Conservation (phyloP, 2,329 filamentous ascomycete species). For the Didymella pomorum region DNA sequence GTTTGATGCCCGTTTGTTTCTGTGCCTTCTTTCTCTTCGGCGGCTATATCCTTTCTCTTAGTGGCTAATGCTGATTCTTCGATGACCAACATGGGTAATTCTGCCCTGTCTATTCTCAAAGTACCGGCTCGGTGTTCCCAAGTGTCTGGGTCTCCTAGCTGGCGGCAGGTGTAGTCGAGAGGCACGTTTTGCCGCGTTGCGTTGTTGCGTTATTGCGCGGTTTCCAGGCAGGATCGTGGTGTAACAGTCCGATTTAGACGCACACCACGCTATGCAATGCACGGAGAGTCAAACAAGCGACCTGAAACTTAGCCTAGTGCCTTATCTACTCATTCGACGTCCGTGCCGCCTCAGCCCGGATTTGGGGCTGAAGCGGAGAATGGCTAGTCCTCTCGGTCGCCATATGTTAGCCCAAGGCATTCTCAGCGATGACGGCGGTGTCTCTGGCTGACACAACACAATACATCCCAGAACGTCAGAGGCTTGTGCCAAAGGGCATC, state of each 20-base stretch:
- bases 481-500: constrained; percentile 7
- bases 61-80: constrained; percentile 13
- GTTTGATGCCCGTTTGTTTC: constrained; percentile 15
- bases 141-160: neutral
- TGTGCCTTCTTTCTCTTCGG: constrained; percentile 13
- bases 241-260: constrained; percentile 2
- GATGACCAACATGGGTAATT: constrained; percentile 6
- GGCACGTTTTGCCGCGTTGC: constrained; percentile 15
- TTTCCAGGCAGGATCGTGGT: neutral
- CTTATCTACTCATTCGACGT: neutral
- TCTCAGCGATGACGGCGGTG: constrained; percentile 11
- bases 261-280: neutral
- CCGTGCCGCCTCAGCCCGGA: constrained; percentile 7
- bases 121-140: constrained; percentile 12
- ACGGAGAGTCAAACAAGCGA: constrained; percentile 9
- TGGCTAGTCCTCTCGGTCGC: constrained; percentile 7
- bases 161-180: neutral
- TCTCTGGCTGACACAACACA: constrained; percentile 4
- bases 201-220: constrained; percentile 6
- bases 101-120: constrained; percentile 10
- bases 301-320: constrained; percentile 2
- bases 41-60: constrained; percentile 18
- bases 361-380: constrained; percentile 9
- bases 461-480: neutral
- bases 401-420: constrained; percentile 16